Evolutionary conservation across 441 rosid species (phyloP).

Genomic region (Adansonia madagascariensis): DNA sequence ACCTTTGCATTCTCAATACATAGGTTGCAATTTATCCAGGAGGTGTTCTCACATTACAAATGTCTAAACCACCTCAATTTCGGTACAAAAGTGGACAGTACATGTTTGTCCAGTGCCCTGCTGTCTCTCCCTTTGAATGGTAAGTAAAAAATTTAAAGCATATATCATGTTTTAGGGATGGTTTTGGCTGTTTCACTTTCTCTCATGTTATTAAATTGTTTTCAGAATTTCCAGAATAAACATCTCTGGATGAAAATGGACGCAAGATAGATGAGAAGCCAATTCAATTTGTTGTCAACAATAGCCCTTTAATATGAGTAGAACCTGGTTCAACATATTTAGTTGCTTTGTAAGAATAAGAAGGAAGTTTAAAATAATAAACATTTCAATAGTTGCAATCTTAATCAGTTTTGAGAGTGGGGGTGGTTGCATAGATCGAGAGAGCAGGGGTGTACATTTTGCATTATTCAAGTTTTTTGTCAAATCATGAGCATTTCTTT

Average conservation of each 20-base stretch:
- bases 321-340: not conserved
- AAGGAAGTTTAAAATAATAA: not conserved
- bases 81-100: conserved; percentile 71
- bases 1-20: conserved; percentile 16
- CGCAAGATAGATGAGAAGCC: not conserved
- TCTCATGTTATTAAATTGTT: not conserved
- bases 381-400: not conserved
- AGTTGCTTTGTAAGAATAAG: not conserved
- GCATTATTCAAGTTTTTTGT: not conserved
- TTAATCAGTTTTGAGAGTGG: not conserved
- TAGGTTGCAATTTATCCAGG: conserved; percentile 91
- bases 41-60: conserved; percentile 59
- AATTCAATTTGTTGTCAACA: not conserved
- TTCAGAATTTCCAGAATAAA: not conserved
- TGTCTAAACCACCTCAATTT: conserved; percentile 68
- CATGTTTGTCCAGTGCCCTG: conserved; percentile 71
- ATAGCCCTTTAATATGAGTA: not conserved
- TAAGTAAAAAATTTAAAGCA: conserved; percentile 25
- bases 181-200: not conserved
- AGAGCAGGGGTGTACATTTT: not conserved
- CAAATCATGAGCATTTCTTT: conserved; percentile 20
- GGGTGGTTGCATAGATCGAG: not conserved
- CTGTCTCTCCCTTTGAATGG: conserved; percentile 71
- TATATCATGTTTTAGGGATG: not conserved
- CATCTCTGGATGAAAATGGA: not conserved